Evolutionary conservation across 768 basidiomycete genomes (phyloP), one percentile per base, ranked within the genome.

Genomic region (Clavaria fumosa): DNA sequence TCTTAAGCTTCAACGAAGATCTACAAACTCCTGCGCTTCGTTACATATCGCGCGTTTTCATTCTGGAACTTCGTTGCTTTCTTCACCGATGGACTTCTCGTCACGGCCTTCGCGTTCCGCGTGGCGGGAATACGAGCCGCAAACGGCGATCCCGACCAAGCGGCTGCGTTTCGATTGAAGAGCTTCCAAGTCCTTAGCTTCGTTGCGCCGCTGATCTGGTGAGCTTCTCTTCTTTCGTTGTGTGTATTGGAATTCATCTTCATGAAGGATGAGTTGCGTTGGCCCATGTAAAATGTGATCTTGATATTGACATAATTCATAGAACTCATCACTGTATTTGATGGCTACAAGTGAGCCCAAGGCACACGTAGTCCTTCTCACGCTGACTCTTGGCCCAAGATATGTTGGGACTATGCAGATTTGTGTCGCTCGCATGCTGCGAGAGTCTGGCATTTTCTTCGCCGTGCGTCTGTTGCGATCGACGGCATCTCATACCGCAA

Each of bases 381-480:
- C 32, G 15, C 23, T 41, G 7, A 28, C 23, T 35, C 34, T 21
- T 24, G 24, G 33, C 33, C 23, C 6, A 36, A 82, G 79, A 50
- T 83, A 83, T 47, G 74, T 96, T 32, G 90, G 90, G 5, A 89
- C 81, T 0, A 77, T 95, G 77, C 88, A 93, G 52, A 88, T 96
- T 20, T 91, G 90, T 43, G 75, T 93, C 2, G 75, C 84, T 14
- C 69, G 88, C 9, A 96, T 96, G 90, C 58, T 96, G 44, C 78
- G 81, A 50, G 89, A 96, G 56, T 90, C 86, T 14, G 78, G 84
- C 3, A 76, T 95, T 34, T 91, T 91, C 61, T 89, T 91, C 56
- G 81, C 81, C 36, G 81, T 91, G 47, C 26, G 68, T 57, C 65
- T 67, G 50, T 37, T 2, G 24, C 35, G 14, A 18, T 20, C 10